phyloP scores from a whole-genome alignment of 495 filamentous ascomycete species.

The Evernia prunastri region DNA sequence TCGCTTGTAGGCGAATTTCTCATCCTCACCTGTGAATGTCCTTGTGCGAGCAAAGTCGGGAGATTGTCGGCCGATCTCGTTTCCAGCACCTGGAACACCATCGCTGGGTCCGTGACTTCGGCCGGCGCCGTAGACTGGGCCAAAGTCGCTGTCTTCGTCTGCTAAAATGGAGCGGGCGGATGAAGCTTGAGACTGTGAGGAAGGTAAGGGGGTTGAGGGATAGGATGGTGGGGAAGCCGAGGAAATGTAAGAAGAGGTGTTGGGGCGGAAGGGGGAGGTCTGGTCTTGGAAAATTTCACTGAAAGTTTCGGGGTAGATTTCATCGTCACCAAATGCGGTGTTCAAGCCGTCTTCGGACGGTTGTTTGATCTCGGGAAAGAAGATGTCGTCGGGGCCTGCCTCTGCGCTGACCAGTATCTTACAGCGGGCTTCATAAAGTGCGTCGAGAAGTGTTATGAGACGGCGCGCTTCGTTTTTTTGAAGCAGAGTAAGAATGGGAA shows the following conservation, averaged over 20 bases:
- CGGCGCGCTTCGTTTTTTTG: conserved; percentile 67
- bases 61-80: conserved; percentile 23
- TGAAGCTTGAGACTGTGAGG: conserved; percentile 22
- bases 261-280: conserved; percentile 63
- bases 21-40: conserved; percentile 64
- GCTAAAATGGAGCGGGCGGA: conserved; percentile 28
- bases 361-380: conserved; percentile 53
- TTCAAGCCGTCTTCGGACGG: conserved; percentile 2
- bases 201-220: conserved; percentile 25
- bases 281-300: conserved; percentile 65
- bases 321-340: conserved; percentile 38
- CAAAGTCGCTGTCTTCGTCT: conserved; percentile 33
- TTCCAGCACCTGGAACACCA: conserved; percentile 24
- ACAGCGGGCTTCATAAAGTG: conserved; percentile 63
- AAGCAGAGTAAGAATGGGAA: conserved; percentile 49
- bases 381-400: conserved; percentile 56
- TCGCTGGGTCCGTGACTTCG: conserved; percentile 24
- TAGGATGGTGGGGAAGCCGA: conserved; percentile 30
- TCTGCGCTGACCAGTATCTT: conserved; percentile 54
- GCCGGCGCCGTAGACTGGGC: conserved; percentile 27
- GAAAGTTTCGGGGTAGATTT: conserved; percentile 57
- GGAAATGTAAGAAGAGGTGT: conserved; percentile 51
- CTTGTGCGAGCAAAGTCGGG: conserved; percentile 46
- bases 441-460: conserved; percentile 65
- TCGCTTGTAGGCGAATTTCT: conserved; percentile 64